Base-by-base conservation (phyloP, 2,329 filamentous ascomycete genomes). In the Pseudogymnoascus sp. region DNA sequence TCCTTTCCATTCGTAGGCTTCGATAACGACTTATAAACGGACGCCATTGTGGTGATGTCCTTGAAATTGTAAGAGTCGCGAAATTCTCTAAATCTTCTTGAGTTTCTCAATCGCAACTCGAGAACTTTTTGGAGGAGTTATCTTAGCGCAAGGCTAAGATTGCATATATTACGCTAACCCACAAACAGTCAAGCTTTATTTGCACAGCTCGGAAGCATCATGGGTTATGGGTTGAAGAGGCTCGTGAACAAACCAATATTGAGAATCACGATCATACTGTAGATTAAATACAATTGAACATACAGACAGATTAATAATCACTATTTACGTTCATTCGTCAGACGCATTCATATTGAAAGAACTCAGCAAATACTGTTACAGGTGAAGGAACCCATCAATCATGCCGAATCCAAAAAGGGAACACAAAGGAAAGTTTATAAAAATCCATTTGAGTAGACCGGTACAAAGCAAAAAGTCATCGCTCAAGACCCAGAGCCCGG, bases 1-100 rank as follows among this genome's bases (percentile, higher is more conserved):
- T 37, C 57, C 30, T 57, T 57, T 62, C 78, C 79, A 73, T 78
- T 79, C 64, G 73, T 76, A 59, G 74, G 75, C 74, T 88, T 89
- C 5, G 85, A 87, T 59, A 91, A 76, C 14, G 87, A 85, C 72
- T 90, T 90, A 77, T 90, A 90, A 25, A 90, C 87, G 41, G 87
- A 79, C 58, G 87, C 86, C 88, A 90, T 88, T 64, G 66, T 74
- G 70, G 64, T 71, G 59, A 25, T 67, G 58, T 30, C 28, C 43
- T 32, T 50, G 35, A 30, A 59, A 28, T 61, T 43, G 57, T 61
- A 20, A 35, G 60, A 61, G 32, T 63, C 61, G 39, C 67, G 67
- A 67, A 70, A 69, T 68, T 25, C 37, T 59, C 32, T 39, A 54
- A 61, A 41, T 30, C 30, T 30, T 60, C 37, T 30, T 63, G 61